Conservation (phyloP, 2,329 filamentous ascomycete genomes). For the Calonectria crousiana region DNA sequence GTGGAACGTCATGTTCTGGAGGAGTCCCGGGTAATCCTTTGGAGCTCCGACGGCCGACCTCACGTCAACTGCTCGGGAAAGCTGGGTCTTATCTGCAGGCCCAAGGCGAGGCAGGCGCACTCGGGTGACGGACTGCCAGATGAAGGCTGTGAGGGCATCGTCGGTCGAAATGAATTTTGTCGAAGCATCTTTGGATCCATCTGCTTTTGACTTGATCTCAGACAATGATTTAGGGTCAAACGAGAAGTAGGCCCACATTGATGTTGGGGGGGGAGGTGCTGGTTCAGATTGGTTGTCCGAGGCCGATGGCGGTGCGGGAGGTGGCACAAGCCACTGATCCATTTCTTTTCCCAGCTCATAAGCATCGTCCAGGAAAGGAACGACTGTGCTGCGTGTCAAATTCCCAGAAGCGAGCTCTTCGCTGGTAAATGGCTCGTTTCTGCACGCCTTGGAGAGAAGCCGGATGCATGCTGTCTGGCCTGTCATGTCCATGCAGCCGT, state of each 20-base stretch:
- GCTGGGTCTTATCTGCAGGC: constrained; percentile 38
- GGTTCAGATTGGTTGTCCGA: constrained; percentile 6
- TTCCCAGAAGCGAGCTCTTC: constrained; percentile 60
- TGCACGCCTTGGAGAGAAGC: constrained; percentile 63
- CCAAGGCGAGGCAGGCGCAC: constrained; percentile 53
- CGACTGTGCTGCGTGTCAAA: constrained; percentile 48
- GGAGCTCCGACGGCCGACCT: constrained; percentile 57
- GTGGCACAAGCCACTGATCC: constrained; percentile 48
- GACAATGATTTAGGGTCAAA: constrained; percentile 54
- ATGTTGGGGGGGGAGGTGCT: constrained; percentile 36
- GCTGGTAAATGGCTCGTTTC: constrained; percentile 55
- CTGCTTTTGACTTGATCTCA: constrained; percentile 55
- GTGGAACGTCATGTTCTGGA: constrained; percentile 61
- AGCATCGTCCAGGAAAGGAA: constrained; percentile 54
- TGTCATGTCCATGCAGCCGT: constrained; percentile 63
- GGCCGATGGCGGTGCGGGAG: constrained; percentile 25
- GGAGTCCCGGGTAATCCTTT: constrained; percentile 59
- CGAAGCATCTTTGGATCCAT: constrained; percentile 20
- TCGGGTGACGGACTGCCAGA: constrained; percentile 61
- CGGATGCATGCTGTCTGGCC: constrained; percentile 61
- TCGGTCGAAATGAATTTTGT: constrained; percentile 63
- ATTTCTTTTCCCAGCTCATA: constrained; percentile 52
- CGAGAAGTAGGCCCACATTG: constrained; percentile 59
- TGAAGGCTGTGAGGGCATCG: constrained; percentile 63
- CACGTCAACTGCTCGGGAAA: constrained; percentile 64